Evolutionary conservation across 345 rosid species (phyloP), one percentile per base, ranked within the genome.

Genomic region (Toxicodendron radicans): DNA sequence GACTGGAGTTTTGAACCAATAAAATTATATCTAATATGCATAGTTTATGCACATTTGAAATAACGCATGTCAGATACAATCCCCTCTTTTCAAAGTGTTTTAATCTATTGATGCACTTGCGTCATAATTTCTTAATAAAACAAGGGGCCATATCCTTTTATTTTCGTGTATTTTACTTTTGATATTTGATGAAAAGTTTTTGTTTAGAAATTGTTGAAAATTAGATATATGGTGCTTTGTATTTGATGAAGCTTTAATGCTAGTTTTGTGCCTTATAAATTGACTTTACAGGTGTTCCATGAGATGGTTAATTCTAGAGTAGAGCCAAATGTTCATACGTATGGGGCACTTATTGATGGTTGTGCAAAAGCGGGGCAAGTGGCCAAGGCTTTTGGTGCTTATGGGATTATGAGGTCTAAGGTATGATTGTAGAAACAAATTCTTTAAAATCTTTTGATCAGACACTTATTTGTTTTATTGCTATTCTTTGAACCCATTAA

Each of bases 361-460:
- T 95, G 99, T 85, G 99, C 89, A 48, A 89, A 83, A 84, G 95
- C 89, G 51, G 99, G 99, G 68, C 97, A 95, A 86, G 87, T 95
- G 66, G 95, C 97, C 38, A 95, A 95, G 84, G 97, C 99, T 61
- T 95, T 95, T 88, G 99, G 99, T 82, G 97, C 99, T 66, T 95
- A 95, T 79, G 99, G 99, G 18, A 89, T 95, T 82, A 75, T 95
- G 90, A 92, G 99, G 87, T 91, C 97, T 66, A 95, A 95, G 97
- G 99, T 95, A 84, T 64, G 76, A 61, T 58, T 56, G n/a, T 51
- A 48, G 27, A 10, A 46, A 33, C n/a, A 62, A 20, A 53, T 57
- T 33, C 3, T 33, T 60, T 58, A 35, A 18, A 12, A 38, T 7
- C n/a, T 63, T 63, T 10, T 45, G 20, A 7, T 35, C 35, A 23